Percentiles rank a stretch among this genome's conserved stretches.
phyloP scores from a whole-genome alignment of 148 eudicot genomes.

The Rhododendron simsii region DNA sequence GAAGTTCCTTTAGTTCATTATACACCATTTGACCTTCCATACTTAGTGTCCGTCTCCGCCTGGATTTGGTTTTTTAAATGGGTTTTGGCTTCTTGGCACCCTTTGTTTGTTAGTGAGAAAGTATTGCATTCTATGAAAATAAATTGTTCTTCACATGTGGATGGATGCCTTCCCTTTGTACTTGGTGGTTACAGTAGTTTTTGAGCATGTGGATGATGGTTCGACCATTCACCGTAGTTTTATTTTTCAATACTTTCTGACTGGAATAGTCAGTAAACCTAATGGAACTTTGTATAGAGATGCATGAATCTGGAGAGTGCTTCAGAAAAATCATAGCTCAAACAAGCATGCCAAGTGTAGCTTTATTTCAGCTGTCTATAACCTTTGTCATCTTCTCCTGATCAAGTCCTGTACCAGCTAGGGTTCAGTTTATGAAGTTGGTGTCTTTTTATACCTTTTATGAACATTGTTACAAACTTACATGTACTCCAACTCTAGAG shows the following conservation, averaged over 20 bases:
- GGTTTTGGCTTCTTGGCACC: background rate
- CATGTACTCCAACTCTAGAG: background rate
- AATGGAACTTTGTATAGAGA: background rate
- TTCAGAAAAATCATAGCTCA: background rate
- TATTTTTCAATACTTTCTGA: background rate
- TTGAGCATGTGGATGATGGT: background rate
- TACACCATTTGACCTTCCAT: background rate
- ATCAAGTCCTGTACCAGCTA: background rate
- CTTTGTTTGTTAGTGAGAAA: background rate
- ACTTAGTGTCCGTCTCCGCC: background rate
- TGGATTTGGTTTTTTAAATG: background rate
- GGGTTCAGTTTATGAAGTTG: background rate
- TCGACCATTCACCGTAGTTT: background rate
- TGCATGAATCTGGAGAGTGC: background rate
- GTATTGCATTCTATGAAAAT: background rate
- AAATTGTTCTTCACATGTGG: background rate
- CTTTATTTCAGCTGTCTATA: background rate
- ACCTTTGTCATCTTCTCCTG: background rate
- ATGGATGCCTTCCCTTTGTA: background rate
- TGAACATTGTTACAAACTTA: background rate
- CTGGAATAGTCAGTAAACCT: background rate
- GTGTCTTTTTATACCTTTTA: background rate
- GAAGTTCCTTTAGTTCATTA: background rate
- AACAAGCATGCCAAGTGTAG: background rate
- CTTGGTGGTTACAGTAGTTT: background rate